These are phyloP conservation scores for Gynochthodes officinalis DNA, from an alignment of 257 asterid genomes.

Conservation along the genomic window DNA sequence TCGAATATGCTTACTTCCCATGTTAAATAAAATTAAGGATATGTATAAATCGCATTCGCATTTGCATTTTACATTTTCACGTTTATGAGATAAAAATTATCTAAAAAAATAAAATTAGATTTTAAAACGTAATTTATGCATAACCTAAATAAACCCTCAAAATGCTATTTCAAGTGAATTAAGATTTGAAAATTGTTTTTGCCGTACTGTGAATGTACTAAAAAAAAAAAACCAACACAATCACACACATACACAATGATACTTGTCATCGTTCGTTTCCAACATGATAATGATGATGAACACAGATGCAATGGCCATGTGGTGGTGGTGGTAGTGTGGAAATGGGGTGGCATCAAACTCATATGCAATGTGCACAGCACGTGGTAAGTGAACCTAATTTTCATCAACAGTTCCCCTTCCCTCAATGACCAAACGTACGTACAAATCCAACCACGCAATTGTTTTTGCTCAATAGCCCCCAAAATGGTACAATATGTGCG, in stretches of 20 bases:
- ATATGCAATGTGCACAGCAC: constrained; percentile 23
- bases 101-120: too few relatives aligned
- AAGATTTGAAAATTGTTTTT: background rate
- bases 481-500: too few relatives aligned
- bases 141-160: background rate
- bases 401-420: background rate
- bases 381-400: constrained; percentile 53
- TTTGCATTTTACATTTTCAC: too few relatives aligned
- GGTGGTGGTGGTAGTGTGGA: constrained; percentile 10
- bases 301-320: background rate
- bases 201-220: too few relatives aligned
- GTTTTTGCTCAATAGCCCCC: too few relatives aligned
- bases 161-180: background rate
- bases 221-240: too few relatives aligned
- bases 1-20: background rate
- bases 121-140: too few relatives aligned
- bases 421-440: background rate
- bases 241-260: too few relatives aligned
- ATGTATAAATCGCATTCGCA: too few relatives aligned
- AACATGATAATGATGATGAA: background rate
- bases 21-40: background rate
- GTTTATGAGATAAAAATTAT: too few relatives aligned
- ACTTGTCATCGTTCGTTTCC: too few relatives aligned
- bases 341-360: constrained; percentile 1
- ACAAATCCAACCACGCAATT: background rate